Base-by-base conservation (phyloP, 371 early-diverging fungal species). In the Zopfochytrium polystomum region DNA sequence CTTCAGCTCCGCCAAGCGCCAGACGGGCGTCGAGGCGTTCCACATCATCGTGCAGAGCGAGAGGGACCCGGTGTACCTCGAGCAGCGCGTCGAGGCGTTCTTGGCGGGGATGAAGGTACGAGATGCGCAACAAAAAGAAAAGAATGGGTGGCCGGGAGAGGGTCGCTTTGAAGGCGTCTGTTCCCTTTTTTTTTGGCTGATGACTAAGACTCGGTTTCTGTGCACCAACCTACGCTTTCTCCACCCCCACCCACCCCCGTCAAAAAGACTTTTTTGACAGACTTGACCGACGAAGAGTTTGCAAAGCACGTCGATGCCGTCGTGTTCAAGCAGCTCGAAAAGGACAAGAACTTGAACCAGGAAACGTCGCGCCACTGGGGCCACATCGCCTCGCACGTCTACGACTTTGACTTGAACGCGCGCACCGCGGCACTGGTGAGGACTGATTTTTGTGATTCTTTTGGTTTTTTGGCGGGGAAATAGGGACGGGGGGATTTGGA, bases 31-130 rank as follows among this genome's bases (percentile, higher is more conserved):
- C 11, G 77, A 85, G 63, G 89, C 89, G 6, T 68, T 89, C 56
- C 77, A 90, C 0, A 77, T 95, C 52, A 80, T 95, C 27, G 66
- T 96, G 13, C 95, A 96, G 64, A 90, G 92, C 60, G 95, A 93
- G 67, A 72, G 83, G 4, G 88, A 87, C 48, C 91, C 97, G 0
- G 72, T 83, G n/a, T 89, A 88, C 68, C 74, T 95, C 34, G 89
- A 93, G 64, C 74, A 79, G 58, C 82, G 95, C 34, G 87, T 93
- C 54, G 88, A 89, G 60, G 74, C 71, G 38, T 96, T 95, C 69
- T 68, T 94, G 65, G 62, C 63, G 34, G 77, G 72, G 55, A 72
- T 88, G 62, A 45, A 50, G 48, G 64, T 63, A 25, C 15, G 54
- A n/a, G n/a, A n/a, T n/a, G n/a, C n/a, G n/a, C n/a, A n/a, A n/a